phyloP scores from a whole-genome alignment of 345 rosid species.

The Carallia pectinifolia region DNA sequence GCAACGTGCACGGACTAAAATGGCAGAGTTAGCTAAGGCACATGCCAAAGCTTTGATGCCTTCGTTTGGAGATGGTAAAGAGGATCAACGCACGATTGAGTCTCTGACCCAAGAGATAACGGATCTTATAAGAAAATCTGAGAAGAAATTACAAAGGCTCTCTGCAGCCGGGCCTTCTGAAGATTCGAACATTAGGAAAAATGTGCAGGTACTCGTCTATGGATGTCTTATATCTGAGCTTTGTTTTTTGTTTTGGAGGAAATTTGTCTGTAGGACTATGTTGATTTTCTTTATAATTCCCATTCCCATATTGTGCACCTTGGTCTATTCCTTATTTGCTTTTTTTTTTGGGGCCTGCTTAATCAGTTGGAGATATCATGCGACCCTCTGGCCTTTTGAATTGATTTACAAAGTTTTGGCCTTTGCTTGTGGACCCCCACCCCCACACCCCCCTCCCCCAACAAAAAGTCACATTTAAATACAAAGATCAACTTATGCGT shows the following conservation, averaged over 20 bases:
- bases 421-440: not conserved
- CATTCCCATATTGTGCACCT: not conserved
- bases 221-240: not conserved
- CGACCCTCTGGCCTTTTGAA: not conserved
- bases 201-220: constrained; percentile 67
- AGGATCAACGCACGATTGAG: constrained; percentile 86
- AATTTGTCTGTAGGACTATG: not conserved
- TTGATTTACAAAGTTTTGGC: not conserved
- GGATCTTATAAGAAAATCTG: constrained; percentile 68
- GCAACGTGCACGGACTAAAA: constrained; percentile 67
- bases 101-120: constrained; percentile 83
- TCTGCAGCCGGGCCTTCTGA: constrained; percentile 74
- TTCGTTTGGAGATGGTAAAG: constrained; percentile 95
- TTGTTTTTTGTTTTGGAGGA: not conserved
- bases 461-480: no score
- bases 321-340: not conserved
- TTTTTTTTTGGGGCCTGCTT: not conserved
- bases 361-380: not conserved
- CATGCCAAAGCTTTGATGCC: constrained; percentile 98
- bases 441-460: no score
- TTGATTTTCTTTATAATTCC: not conserved
- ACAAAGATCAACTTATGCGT: not conserved
- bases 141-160: constrained; percentile 72
- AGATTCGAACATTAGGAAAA: constrained; percentile 91
- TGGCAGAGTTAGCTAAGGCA: constrained; percentile 81